Conservation (phyloP, 2,329 filamentous ascomycete genomes). For the Penicillium crustosum region DNA sequence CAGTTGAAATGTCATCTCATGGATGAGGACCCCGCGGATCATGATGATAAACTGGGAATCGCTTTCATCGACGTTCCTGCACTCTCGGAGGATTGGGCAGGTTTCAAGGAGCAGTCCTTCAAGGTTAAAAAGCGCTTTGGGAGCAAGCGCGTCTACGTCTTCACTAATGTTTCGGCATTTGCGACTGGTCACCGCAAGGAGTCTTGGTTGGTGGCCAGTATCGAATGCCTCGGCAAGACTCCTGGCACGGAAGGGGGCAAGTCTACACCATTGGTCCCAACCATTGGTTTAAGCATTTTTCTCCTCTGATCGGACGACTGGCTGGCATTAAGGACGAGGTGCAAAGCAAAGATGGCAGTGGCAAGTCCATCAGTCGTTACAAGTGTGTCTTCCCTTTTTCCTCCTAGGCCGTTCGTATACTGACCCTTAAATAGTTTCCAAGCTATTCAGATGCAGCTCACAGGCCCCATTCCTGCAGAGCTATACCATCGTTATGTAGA, state of each 20-base stretch:
- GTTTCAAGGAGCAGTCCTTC: constrained; percentile 64
- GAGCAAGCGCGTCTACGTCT: constrained; percentile 80
- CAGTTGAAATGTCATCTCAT: constrained; percentile 81
- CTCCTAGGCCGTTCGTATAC: background rate
- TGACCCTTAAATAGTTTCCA: constrained; percentile 66
- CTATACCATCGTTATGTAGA: constrained; percentile 93
- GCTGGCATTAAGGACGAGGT: constrained; percentile 67
- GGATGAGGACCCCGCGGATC: constrained; percentile 84
- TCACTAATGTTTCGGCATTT: constrained; percentile 67
- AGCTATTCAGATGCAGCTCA: constrained; percentile 84
- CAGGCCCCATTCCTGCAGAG: constrained; percentile 74
- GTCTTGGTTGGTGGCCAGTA: constrained; percentile 69
- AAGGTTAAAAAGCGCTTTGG: constrained; percentile 75
- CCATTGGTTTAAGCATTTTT: constrained; percentile 79
- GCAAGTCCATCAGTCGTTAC: constrained; percentile 65
- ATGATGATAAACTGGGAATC: constrained; percentile 85
- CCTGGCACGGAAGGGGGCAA: constrained; percentile 63
- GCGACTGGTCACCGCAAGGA: constrained; percentile 63
- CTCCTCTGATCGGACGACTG: constrained; percentile 81
- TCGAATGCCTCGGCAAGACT: constrained; percentile 75
- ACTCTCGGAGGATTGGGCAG: constrained; percentile 66
- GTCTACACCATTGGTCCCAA: constrained; percentile 78
- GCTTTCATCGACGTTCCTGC: constrained; percentile 67
- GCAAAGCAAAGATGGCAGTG: constrained; percentile 55
- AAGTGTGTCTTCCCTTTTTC: constrained; percentile 56